Evolutionary conservation across 2,329 filamentous ascomycete genomes (phyloP), one percentile per base, ranked within the genome.

Genomic region (Sordariomycetes sp.): DNA sequence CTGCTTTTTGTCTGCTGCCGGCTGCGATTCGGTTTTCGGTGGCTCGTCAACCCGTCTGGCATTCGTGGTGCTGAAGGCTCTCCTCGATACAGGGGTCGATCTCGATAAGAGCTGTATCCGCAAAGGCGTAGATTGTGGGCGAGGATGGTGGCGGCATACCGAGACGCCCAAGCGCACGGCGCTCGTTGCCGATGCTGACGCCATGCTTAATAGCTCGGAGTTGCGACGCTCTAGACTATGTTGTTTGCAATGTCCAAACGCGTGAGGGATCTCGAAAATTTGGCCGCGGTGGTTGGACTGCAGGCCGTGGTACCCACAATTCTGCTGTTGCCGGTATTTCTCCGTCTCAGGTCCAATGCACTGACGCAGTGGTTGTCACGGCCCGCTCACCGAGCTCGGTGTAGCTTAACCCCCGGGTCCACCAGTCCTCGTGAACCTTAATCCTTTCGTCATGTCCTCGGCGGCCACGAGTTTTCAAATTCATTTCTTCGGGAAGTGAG

Each of bases 141-240:
- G 43, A 34, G 47, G 36, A 29, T 48, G 45, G 34, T 50, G 49
- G 24, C 53, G 55, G 42, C 57, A 61, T 27, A 49, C 46, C 38
- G 54, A 35, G 24, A 46, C 38, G 43, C 58, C 61, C 38, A 62
- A 47, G 47, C 59, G 53, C 35, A 50, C 48, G 45, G 55, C 55
- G 43, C 47, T 50, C 37, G 55, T 55, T 43, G 58, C 50, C 46
- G 59, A 55, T 39, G 58, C 55, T 59, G 39, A 36, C 21, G 39
- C 36, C 39, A 41, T 41, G 21, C 10, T 33, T 29, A 16, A 21
- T 29, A 12, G 21, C 27, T 34, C 19, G 15, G 23, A n/a, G 30
- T 9, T 25, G 23, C 23, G 23, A 25, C 23, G n/a, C 23, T 9
- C n/a, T 18, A 19, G n/a, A 4, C 12, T 10, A 8, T 11, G 9